A percentile compares a stretch with the other conserved stretches of the same genome.
phyloP scores from a whole-genome alignment of 306 rosid species.

The Cucurbita argyrosperma region DNA sequence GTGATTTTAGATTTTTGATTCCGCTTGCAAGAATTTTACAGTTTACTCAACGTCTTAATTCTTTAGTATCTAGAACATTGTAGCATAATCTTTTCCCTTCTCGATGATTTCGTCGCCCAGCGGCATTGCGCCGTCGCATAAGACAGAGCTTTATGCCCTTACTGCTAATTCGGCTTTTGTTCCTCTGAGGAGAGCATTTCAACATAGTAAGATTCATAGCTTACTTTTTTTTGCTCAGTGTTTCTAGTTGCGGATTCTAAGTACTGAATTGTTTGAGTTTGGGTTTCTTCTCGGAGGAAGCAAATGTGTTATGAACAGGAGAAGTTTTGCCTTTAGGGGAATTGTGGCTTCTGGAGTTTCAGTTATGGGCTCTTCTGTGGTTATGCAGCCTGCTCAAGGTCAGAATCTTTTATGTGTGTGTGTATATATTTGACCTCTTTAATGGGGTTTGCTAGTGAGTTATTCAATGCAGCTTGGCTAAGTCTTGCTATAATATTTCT shows the following conservation, averaged over 20 bases:
- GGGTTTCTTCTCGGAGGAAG: conserved; percentile 38
- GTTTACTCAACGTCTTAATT: background rate
- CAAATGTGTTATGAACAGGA: conserved; percentile 54
- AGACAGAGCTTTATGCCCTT: conserved; percentile 27
- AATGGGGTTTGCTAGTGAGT: no score
- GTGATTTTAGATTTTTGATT: background rate
- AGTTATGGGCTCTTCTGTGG: conserved; percentile 38
- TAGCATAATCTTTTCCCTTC: background rate
- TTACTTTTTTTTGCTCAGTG: background rate
- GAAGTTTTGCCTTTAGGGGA: conserved; percentile 52
- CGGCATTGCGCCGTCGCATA: conserved; percentile 23
- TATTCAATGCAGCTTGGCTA: background rate
- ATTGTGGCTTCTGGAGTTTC: conserved; percentile 63
- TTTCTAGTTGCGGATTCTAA: conserved; percentile 2
- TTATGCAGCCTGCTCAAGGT: conserved; percentile 51
- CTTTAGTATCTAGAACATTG: background rate
- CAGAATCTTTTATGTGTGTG: background rate
- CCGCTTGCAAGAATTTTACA: background rate
- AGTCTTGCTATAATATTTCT: background rate
- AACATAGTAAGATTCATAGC: conserved; percentile 19
- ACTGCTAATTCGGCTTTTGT: conserved; percentile 10
- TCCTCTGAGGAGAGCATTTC: conserved; percentile 33
- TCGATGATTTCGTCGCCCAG: conserved; percentile 37
- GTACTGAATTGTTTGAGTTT: background rate
- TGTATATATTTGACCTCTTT: background rate